Percentiles rank a stretch among this genome's conserved stretches.
Evolutionary conservation across 768 basidiomycete species (phyloP).

Genomic region (Gloeophyllum trabeum): DNA sequence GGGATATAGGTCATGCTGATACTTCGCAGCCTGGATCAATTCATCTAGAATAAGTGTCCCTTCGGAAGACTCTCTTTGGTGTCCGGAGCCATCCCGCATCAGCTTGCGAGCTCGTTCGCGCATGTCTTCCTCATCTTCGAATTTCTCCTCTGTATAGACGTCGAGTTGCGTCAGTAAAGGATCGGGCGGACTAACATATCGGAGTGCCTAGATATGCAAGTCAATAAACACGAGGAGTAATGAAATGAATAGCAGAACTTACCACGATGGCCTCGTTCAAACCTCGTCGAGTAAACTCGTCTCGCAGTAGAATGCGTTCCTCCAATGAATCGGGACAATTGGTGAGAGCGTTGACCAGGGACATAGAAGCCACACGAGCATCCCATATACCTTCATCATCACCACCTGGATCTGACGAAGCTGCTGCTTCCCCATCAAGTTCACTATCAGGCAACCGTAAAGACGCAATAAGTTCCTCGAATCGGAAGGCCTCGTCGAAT

Average conservation of each 20-base stretch:
- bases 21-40: conserved; percentile 45
- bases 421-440: conserved; percentile 19
- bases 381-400: conserved; percentile 62
- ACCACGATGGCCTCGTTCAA: conserved; percentile 80
- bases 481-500: conserved; percentile 67
- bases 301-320: conserved; percentile 66
- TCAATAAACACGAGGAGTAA: not conserved
- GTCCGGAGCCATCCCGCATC: conserved; percentile 16
- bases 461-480: conserved; percentile 60
- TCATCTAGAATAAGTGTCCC: conserved; percentile 48
- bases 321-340: conserved; percentile 70
- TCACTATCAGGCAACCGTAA: conserved; percentile 43
- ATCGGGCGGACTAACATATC: conserved; percentile 72
- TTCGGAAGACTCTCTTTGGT: conserved; percentile 25
- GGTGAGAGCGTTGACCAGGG: conserved; percentile 68
- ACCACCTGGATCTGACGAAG: conserved; percentile 20
- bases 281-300: conserved; percentile 75
- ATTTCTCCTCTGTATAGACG: conserved; percentile 80
- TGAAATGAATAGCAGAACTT: conserved; percentile 19
- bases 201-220: conserved; percentile 41
- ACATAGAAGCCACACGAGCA: conserved; percentile 63
- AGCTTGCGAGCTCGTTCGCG: conserved; percentile 46
- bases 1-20: conserved; percentile 53
- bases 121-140: conserved; percentile 82
- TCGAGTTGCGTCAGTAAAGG: conserved; percentile 66